A percentile compares a stretch with the other conserved stretches of the same genome.
Evolutionary conservation across 2,329 filamentous ascomycete species (phyloP).

Genomic region (Aspergillus candidus): DNA sequence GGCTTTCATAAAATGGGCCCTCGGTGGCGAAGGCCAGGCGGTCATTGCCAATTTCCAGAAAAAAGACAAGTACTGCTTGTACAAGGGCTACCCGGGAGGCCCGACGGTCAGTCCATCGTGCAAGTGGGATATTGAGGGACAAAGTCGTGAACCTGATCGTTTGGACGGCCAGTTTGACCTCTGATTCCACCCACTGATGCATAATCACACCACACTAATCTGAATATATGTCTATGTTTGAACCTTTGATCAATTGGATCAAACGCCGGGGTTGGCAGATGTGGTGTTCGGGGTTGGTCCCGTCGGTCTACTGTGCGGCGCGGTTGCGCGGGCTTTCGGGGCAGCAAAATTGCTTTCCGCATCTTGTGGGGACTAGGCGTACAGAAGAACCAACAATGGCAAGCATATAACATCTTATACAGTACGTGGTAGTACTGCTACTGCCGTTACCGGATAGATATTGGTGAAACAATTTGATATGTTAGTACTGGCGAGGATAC

Average conservation of each 20-base stretch:
- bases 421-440: no score
- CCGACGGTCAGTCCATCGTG: not conserved
- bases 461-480: no score
- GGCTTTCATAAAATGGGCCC: conserved; percentile 37
- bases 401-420: no score
- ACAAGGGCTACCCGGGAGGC: not conserved
- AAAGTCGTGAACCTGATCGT: not conserved
- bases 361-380: no score
- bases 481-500: no score
- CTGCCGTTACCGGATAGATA: no score
- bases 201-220: no score
- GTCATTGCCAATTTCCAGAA: conserved; percentile 36
- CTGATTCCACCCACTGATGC: no score
- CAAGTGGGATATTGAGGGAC: conserved; percentile 1
- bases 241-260: no score
- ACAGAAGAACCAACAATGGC: no score
- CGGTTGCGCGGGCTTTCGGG: conserved; percentile 74
- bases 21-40: conserved; percentile 29
- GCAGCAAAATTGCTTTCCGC: conserved; percentile 61
- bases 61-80: conserved; percentile 11
- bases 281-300: conserved; percentile 81
- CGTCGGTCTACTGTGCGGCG: conserved; percentile 78
- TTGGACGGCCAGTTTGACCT: no score
- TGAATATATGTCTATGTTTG: no score
- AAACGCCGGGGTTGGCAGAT: conserved; percentile 66